These are phyloP conservation scores for Naematelia aurantialba DNA, from an alignment of 768 basidiomycete genomes.

Conservation along the genomic window DNA sequence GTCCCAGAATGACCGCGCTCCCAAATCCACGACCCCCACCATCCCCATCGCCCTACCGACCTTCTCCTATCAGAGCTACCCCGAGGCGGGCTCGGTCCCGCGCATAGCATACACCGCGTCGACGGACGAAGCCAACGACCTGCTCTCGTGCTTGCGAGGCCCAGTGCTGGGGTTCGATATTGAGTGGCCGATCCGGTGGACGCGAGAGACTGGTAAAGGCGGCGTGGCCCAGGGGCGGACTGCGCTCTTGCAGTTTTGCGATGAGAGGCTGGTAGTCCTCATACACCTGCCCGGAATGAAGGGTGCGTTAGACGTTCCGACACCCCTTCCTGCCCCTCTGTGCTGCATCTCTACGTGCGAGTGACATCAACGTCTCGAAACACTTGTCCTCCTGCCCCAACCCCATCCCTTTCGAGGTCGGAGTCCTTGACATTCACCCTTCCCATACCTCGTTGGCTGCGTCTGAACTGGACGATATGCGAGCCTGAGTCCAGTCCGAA, in stretches of 20 bases:
- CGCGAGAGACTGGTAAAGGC: conserved; percentile 4
- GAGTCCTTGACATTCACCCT: no score
- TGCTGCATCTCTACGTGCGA: neutral
- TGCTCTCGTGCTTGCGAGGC: conserved; percentile 34
- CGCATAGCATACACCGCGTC: conserved; percentile 37
- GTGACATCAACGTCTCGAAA: no score
- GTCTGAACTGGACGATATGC: no score
- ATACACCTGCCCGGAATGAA: conserved; percentile 5
- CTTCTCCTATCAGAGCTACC: conserved; percentile 26
- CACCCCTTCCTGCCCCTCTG: neutral
- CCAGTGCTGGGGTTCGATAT: conserved; percentile 43
- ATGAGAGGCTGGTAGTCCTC: conserved; percentile 12
- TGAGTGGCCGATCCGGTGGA: conserved; percentile 39
- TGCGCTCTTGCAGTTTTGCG: conserved; percentile 17
- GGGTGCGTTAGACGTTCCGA: neutral
- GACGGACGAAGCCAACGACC: conserved; percentile 35
- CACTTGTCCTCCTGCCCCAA: no score
- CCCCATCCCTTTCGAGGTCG: no score
- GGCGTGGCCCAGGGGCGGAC: conserved; percentile 17
- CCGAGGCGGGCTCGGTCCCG: conserved; percentile 9
- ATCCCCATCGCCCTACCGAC: neutral
- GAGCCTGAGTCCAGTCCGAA: no score
- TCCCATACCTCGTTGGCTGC: no score
- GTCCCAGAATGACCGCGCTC: neutral
- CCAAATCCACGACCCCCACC: neutral